Conservation (phyloP, 2,329 filamentous ascomycete genomes). For the Furcasterigmium furcatum region DNA sequence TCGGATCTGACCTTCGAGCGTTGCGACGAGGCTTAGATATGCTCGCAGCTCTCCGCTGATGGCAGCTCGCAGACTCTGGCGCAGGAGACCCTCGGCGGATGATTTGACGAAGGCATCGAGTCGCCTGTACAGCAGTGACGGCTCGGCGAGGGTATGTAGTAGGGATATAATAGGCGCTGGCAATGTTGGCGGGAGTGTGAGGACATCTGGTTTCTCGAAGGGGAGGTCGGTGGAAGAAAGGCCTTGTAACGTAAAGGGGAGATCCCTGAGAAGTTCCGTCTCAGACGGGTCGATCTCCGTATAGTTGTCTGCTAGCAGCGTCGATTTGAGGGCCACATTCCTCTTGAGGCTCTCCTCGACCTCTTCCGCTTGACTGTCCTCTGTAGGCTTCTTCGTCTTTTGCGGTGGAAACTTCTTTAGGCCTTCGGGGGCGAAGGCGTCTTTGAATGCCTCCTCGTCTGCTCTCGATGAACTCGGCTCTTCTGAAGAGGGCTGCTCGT, state of each 20-base stretch:
- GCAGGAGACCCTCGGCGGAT: constrained; percentile 78
- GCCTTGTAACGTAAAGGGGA: constrained; percentile 91
- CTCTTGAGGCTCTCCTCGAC: constrained; percentile 31
- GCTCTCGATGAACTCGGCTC: constrained; percentile 30
- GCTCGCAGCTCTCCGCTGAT: constrained; percentile 81
- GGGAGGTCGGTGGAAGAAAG: constrained; percentile 81
- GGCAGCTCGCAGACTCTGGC: constrained; percentile 86
- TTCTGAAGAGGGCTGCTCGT: constrained; percentile 30
- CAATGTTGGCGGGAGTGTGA: constrained; percentile 75
- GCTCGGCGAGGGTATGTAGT: constrained; percentile 86
- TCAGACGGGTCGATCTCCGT: constrained; percentile 60
- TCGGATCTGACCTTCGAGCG: constrained; percentile 87
- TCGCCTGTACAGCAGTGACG: constrained; percentile 83
- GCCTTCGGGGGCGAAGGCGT: constrained; percentile 53
- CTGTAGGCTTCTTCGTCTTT: constrained; percentile 27
- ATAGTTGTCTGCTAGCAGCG: constrained; percentile 54
- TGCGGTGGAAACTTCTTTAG: constrained; percentile 41
- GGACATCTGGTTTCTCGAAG: constrained; percentile 65
- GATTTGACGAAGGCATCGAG: constrained; percentile 80
- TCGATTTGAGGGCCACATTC: constrained; percentile 55
- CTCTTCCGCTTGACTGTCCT: constrained; percentile 29
- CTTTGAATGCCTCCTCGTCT: constrained; percentile 47
- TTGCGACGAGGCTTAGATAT: constrained; percentile 87
- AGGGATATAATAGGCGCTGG: constrained; percentile 83
- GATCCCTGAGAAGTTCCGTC: constrained; percentile 67